Evolutionary conservation across 768 basidiomycete genomes (phyloP), one percentile per base, ranked within the genome.

Genomic region (Exidia glandulosa): DNA sequence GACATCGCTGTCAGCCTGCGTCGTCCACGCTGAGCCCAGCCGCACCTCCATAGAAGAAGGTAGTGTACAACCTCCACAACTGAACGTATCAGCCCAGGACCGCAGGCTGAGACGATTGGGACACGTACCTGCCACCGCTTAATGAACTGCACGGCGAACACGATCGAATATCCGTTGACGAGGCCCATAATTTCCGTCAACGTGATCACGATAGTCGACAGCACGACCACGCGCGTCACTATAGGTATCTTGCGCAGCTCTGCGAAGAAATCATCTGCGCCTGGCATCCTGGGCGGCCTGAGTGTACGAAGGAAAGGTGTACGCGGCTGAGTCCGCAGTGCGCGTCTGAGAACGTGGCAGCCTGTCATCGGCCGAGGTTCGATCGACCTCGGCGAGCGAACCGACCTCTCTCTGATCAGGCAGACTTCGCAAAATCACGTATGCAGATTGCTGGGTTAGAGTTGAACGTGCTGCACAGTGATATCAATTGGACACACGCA

Each of bases 191-290:
- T 68, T 30, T 79, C 73, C 0, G 88, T 79, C 1, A 85, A 25
- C 0, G 89, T 81, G 37, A 90, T 74, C 0, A 72, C 81, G 2
- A 88, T 66, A 2, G 83, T 80, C 1, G 88, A 86, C 25, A 72
- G 74, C 60, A 81, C 77, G 5, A 90, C 69, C 59, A 85, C 82
- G 32, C 91, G 82, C 4, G 91, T 92, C 36, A 94, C 85, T 33
- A 87, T 86, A 0, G 91, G 90, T 1, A 93, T 88, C 74, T 90
- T 91, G 65, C 77, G 81, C 57, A 92, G 71, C 74, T 91, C 87
- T n/a, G 59, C 62, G 3, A 68, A 58, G 29, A 67, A 36, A 10
- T 57, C 31, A n/a, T 33, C 50, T 6, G 50, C 50, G n/a, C n/a
- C n/a, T n/a, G n/a, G n/a, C n/a, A n/a, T n/a, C n/a, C n/a, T n/a